Evolutionary conservation across 2,329 filamentous ascomycete genomes (phyloP).

Genomic region (Verticillium alfalfae): DNA sequence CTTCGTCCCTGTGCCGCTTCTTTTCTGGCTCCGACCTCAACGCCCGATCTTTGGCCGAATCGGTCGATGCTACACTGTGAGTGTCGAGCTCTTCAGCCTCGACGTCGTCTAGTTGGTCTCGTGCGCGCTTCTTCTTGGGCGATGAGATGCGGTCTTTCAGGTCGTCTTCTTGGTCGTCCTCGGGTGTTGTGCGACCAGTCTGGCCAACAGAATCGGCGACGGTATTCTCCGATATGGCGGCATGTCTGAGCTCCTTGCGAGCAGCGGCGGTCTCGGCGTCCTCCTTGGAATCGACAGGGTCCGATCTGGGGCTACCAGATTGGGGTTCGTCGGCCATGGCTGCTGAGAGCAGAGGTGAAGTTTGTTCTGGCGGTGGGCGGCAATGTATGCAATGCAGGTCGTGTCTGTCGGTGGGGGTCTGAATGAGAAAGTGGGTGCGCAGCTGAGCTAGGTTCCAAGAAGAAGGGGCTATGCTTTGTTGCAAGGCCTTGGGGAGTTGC

Average conservation of each 20-base stretch:
- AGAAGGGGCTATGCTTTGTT: slow-evolving; percentile 1
- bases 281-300: slow-evolving; percentile 37
- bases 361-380: neutral
- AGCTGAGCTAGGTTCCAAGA: neutral
- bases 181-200: slow-evolving; percentile 16
- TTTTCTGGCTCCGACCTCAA: slow-evolving; percentile 52
- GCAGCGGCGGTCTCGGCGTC: slow-evolving; percentile 60
- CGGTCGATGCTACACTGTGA: slow-evolving; percentile 33
- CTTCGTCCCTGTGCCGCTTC: slow-evolving; percentile 55
- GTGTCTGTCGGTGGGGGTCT: neutral
- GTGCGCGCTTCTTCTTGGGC: slow-evolving; percentile 62
- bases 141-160: slow-evolving; percentile 48
- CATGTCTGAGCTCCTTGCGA: slow-evolving; percentile 60
- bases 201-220: slow-evolving; percentile 16
- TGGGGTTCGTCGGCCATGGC: slow-evolving; percentile 40
- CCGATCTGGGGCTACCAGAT: slow-evolving; percentile 32
- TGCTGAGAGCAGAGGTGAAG: neutral
- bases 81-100: slow-evolving; percentile 32
- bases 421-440: neutral
- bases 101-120: slow-evolving; percentile 51
- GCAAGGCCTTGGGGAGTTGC: neutral
- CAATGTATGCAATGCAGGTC: neutral
- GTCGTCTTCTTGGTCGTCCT: slow-evolving; percentile 25
- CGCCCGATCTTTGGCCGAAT: slow-evolving; percentile 43
- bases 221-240: slow-evolving; percentile 51